phyloP scores from a whole-genome alignment of 2,329 filamentous ascomycete genomes.

The Nigrospora osmanthi region DNA sequence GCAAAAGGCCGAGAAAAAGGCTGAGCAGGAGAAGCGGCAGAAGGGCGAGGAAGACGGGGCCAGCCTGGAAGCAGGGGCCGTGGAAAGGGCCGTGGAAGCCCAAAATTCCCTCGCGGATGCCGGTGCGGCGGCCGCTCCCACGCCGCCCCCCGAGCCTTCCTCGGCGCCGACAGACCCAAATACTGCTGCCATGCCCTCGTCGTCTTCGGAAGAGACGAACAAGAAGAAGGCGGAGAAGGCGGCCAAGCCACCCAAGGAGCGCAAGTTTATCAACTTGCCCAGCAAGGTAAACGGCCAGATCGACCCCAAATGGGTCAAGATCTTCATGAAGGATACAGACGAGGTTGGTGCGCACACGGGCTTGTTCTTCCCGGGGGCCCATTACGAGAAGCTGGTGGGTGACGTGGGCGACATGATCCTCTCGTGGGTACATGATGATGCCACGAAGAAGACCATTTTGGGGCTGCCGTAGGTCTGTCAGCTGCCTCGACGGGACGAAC shows the following conservation, averaged over 20 bases:
- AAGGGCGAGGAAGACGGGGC: constrained; percentile 7
- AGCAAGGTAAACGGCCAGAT: constrained; percentile 41
- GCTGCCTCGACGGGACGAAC: too few relatives aligned
- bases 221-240: constrained; percentile 7
- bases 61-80: neutral
- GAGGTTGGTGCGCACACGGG: constrained; percentile 81
- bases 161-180: neutral
- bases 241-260: constrained; percentile 40
- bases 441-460: constrained; percentile 32
- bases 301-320: constrained; percentile 68
- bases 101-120: neutral
- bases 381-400: constrained; percentile 71
- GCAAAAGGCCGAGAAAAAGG: constrained; percentile 27
- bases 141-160: too few relatives aligned
- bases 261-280: constrained; percentile 75
- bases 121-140: neutral
- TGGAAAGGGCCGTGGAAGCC: neutral
- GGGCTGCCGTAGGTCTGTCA: constrained; percentile 10
- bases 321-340: constrained; percentile 77
- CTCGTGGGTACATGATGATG: constrained; percentile 61
- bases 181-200: constrained; percentile 1
- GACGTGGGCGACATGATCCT: constrained; percentile 62
- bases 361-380: constrained; percentile 65
- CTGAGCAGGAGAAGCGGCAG: constrained; percentile 23
- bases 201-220: neutral